Base-by-base conservation (phyloP, 1,139 yeast species). In the Suhomyces bolitotheri region DNA sequence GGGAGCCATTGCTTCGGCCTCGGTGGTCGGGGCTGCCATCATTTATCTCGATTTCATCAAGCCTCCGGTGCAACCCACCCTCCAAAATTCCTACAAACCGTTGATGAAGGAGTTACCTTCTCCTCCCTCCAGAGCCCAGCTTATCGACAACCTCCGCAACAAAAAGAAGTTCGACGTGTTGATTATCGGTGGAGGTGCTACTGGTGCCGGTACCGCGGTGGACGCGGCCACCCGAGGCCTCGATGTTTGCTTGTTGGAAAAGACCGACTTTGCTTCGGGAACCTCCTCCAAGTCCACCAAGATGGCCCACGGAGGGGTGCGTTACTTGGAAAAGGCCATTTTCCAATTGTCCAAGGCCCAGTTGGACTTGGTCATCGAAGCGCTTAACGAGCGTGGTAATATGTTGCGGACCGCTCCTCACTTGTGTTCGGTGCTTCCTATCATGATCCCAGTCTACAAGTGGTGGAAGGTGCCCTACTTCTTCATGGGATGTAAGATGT, bases 401-500 rank as follows among this genome's bases (percentile, higher is more conserved):
- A 83, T 90, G 75, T 66, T 90, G 53, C 78, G 86, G 56, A 88
- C 94, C 47, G 97, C 97, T 27, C 97, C 97, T 34, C 97, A 90
- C 61, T 76, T 90, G 51, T 81, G 92, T 46, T 72, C 85, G 41
- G 80, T 92, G 36, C 74, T 90, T 51, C 97, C 97, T 27, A 90
- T 90, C 51, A 81, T 89, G 86, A 88, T 90, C 53, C 97, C 97
- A 15, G 90, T 89, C 44, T 90, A 90, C 72, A 82, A 80, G 56
- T 87, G 89, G 80, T 90, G 97, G 97, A 95, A 89, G 68, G 78
- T 88, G 41, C 97, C 97, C 34, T 90, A 90, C 69, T 89, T 85
- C 69, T 90, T 86, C 69, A 81, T 78, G 31, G 97, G 97, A 43
- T 86, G 94, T 57, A 86, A 89, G 64, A 74, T 85, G 78, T 90